Evolutionary conservation across 176 grass and related monocot species (phyloP), one percentile per base, ranked within the genome.

Genomic region (Cymbopogon citratus): DNA sequence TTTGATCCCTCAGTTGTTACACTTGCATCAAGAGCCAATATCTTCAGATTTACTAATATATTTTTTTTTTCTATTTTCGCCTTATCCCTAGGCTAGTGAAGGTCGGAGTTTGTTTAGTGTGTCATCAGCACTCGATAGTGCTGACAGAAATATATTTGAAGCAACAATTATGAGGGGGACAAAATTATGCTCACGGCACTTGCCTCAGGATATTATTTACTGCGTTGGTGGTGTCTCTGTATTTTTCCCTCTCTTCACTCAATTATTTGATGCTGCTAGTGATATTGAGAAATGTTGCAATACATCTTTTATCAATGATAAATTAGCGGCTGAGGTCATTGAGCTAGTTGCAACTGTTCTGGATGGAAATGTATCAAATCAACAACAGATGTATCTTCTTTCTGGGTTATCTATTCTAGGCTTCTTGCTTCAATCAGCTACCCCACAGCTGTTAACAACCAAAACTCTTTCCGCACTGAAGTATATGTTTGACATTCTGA

Each of bases 221-320:
- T 98, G 95, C 84, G 95, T 98, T 80, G 95, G 95, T 68, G 95
- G 95, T 81, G 95, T 98, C 56, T 95, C 88, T 70, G 95, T 98
- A 54, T 98, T 98, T 86, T 94, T 98, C 63, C 95, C 95, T 74
- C 92, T 98, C 80, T 75, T 98, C 84, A 91, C 87, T 36, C 95
- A 94, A 72, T 93, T 93, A 80, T 84, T 90, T 82, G 91, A 89
- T 63, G 82, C 87, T 87, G 75, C 40, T 19, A 48, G 24, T 19
- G 41, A 48, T 72, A 15, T 28, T 46, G 40, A 27, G 6, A 44
- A 72, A 48, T 48, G 41, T 48, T 46, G 13, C 69, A 24, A 29
- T 72, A 18, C 41, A 48, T 77, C 81, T 13, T 16, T 74, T 63
- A 61, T 52, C 26, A 81, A 82, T 83, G 92, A 92, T 71, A 88